Base-by-base conservation (phyloP, 371 early-diverging fungal species). In the Entomophthora muscae region DNA sequence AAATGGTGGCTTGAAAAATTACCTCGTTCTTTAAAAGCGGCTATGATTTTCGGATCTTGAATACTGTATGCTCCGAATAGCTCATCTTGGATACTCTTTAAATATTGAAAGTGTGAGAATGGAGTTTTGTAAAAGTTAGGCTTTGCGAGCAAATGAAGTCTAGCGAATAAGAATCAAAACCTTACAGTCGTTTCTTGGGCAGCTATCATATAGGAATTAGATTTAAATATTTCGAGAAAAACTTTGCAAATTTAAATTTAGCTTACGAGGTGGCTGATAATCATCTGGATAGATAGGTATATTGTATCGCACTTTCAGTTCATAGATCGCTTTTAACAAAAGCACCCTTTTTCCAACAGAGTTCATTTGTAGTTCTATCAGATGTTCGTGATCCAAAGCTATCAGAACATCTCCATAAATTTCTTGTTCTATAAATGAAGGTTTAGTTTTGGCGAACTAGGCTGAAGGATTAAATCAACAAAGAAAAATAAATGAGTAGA, bases 221-320 rank as follows among this genome's bases (percentile, higher is more conserved):
- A 22, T 57, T 60, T n/a, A 33, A 32, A 12, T 30, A 56, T 32
- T n/a, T n/a, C n/a, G n/a, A n/a, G n/a, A n/a, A n/a, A n/a, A n/a
- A n/a, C n/a, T n/a, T n/a, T n/a, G n/a, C n/a, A n/a, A n/a, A n/a
- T n/a, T n/a, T n/a, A n/a, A n/a, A n/a, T 17, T 42, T 17, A 27
- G 67, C 75, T 75, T 80, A 85, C 85, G 78, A 63, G 83, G 87
- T 54, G 93, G 93, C 33, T 90, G 78, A 68, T 89, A 93, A 70
- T 91, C 91, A 66, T 84, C 88, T 52, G 82, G 76, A 24, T 89
- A 88, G n/a, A 92, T 74, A 5, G 89, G 86, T 32, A 93, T 77
- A 28, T 85, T 83, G 64, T 85, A 78, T 51, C 78, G 10, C 3
- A 62, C 7, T 30, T 62, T 62, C 21, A 62, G 28, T 26, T 62